A percentile compares a stretch with the other conserved stretches of the same genome.
Conservation (phyloP, 169 alveolate species). For the Cryptosporidium parvum region DNA sequence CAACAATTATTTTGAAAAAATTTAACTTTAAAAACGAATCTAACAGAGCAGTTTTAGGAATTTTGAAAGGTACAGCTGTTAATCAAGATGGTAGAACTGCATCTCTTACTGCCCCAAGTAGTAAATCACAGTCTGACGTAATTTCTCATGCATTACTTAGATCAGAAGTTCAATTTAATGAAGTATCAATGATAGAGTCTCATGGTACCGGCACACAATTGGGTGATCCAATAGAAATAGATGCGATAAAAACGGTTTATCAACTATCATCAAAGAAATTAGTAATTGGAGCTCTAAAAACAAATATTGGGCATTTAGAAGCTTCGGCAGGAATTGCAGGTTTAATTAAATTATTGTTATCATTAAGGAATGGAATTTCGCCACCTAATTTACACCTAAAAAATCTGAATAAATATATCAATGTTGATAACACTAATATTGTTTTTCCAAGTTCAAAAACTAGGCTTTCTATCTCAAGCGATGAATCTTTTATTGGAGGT, state of each 20-base stretch:
- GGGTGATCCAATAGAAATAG: slow-evolving; percentile 76
- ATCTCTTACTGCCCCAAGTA: slow-evolving; percentile 83
- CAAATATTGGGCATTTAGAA: slow-evolving; percentile 83
- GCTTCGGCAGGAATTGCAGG: slow-evolving; percentile 84
- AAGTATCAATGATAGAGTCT: slow-evolving; percentile 58
- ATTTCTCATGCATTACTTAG: slow-evolving; percentile 19
- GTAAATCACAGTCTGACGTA: slow-evolving; percentile 79
- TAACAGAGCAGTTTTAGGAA: slow-evolving; percentile 39
- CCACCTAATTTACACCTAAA: slow-evolving; percentile 81
- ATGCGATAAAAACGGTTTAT: slow-evolving; percentile 28
- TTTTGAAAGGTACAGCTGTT: slow-evolving; percentile 76
- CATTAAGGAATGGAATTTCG: slow-evolving; percentile 77
- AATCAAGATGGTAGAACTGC: slow-evolving; percentile 82
- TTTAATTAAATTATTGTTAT: slow-evolving; percentile 78
- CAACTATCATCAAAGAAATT: slow-evolving; percentile 28
- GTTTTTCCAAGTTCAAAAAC: slow-evolving; percentile 35
- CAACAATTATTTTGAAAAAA: slow-evolving; percentile 76
- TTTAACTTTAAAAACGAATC: not conserved
- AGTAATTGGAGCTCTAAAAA: slow-evolving; percentile 81
- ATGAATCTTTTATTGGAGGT: slow-evolving; percentile 59
- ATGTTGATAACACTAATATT: slow-evolving; percentile 71
- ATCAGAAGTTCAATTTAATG: not conserved
- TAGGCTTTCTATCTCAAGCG: not conserved
- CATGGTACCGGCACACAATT: slow-evolving; percentile 71
- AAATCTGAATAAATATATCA: slow-evolving; percentile 77